Evolutionary conservation across 2,329 filamentous ascomycete genomes (phyloP).

Genomic region (Chaetothyriales sp.): DNA sequence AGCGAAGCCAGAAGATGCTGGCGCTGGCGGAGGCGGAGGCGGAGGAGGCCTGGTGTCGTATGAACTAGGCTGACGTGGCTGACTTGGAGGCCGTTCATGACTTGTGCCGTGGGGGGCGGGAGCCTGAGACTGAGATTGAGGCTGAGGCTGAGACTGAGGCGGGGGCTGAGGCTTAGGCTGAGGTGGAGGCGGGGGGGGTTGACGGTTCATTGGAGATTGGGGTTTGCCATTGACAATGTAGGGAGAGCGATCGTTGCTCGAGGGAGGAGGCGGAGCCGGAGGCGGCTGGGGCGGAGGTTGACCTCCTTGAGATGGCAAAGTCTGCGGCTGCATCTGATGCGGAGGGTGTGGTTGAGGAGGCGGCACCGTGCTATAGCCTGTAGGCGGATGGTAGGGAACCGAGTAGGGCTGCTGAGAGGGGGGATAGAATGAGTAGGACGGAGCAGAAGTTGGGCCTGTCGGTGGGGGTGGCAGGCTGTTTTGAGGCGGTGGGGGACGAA

Average conservation of each 20-base stretch:
- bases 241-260: constrained; percentile 4
- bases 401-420: constrained; percentile 6
- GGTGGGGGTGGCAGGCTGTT: constrained; percentile 1
- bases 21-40: constrained; percentile 9
- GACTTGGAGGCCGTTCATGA: neutral
- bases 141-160: constrained; percentile 7
- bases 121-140: constrained; percentile 2
- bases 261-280: too few species aligned
- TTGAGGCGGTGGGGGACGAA: constrained; percentile 3
- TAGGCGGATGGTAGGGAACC: constrained; percentile 7
- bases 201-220: constrained; percentile 7
- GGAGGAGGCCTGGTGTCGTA: constrained; percentile 12
- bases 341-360: constrained; percentile 1
- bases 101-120: constrained; percentile 1
- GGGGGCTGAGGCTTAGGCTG: constrained; percentile 4
- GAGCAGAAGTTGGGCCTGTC: neutral
- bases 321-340: neutral
- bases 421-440: constrained; percentile 10
- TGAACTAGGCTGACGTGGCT: constrained; percentile 9
- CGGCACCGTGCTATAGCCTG: constrained; percentile 7
- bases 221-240: constrained; percentile 4
- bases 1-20: constrained; percentile 13
- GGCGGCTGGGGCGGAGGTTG: neutral
- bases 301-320: neutral
- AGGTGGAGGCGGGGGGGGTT: constrained; percentile 5